Percentiles rank a stretch among this genome's conserved stretches.
phyloP scores from a whole-genome alignment of 306 rosid species.

The Vachellia collinsii region DNA sequence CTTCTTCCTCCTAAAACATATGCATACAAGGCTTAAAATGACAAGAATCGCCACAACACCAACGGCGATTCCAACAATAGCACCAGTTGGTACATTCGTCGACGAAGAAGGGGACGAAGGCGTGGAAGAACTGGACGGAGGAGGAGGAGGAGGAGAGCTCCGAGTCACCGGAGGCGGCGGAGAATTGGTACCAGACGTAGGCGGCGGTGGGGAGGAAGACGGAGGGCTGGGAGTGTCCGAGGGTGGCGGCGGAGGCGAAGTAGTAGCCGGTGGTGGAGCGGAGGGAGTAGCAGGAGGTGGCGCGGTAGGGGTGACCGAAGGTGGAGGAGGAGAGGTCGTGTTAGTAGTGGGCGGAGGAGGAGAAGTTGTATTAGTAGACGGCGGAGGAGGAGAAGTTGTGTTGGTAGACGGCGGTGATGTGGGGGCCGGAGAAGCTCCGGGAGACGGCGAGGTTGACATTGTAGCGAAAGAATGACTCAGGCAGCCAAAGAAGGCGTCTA shows the following conservation, averaged over 20 bases:
- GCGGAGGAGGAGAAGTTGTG: slow-evolving; percentile 37
- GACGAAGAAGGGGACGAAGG: slow-evolving; percentile 47
- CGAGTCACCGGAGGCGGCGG: neutral
- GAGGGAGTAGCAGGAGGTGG: slow-evolving; percentile 29
- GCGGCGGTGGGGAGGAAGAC: neutral
- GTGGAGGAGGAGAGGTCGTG: slow-evolving; percentile 22
- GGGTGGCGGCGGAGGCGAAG: slow-evolving; percentile 29
- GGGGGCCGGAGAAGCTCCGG: slow-evolving; percentile 44
- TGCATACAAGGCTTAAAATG: slow-evolving; percentile 58
- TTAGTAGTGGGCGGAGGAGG: slow-evolving; percentile 38
- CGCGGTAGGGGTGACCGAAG: slow-evolving; percentile 46
- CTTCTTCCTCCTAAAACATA: slow-evolving; percentile 70
- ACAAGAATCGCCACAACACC: slow-evolving; percentile 69
- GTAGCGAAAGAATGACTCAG: neutral
- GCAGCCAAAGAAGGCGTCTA: neutral
- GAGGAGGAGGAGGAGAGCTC: slow-evolving; percentile 47
- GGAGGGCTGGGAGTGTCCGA: slow-evolving; percentile 8
- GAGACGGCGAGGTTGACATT: slow-evolving; percentile 21
- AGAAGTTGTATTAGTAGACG: slow-evolving; percentile 32
- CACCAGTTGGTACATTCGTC: slow-evolving; percentile 51
- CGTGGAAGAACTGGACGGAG: slow-evolving; percentile 33
- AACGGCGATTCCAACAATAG: slow-evolving; percentile 68
- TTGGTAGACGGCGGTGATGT: slow-evolving; percentile 48
- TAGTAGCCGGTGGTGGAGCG: slow-evolving; percentile 13
- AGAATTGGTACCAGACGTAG: slow-evolving; percentile 27